These are phyloP conservation scores for Yamadazyma nakazawae DNA, from an alignment of 805 yeast species.

Conservation along the genomic window DNA sequence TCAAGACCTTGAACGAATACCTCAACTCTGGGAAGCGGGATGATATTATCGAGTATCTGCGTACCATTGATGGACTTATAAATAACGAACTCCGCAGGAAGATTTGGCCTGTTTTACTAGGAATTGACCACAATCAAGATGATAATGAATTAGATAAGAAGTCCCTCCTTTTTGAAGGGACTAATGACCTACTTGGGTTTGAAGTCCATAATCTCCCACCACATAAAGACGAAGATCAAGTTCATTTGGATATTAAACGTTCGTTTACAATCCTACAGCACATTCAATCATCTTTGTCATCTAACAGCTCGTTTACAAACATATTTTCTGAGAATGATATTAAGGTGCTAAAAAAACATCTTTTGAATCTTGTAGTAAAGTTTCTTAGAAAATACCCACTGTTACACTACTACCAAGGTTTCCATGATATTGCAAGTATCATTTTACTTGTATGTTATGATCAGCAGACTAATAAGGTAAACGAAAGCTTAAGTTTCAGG, in stretches of 20 bases:
- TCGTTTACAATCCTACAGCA: conserved; percentile 50
- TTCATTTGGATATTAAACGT: conserved; percentile 71
- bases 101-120: conserved; percentile 53
- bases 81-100: conserved; percentile 36
- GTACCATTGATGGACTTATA: conserved; percentile 48
- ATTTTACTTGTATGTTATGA: conserved; percentile 51
- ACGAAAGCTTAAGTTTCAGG: conserved; percentile 33
- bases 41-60: conserved; percentile 30
- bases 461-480: conserved; percentile 12
- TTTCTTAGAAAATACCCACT: conserved; percentile 60
- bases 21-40: conserved; percentile 23
- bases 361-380: conserved; percentile 45
- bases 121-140: conserved; percentile 14
- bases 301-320: conserved; percentile 22
- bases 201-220: conserved; percentile 26
- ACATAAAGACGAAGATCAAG: conserved; percentile 78
- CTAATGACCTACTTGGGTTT: conserved; percentile 17
- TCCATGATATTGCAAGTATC: conserved; percentile 79
- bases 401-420: conserved; percentile 86
- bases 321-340: conserved; percentile 31
- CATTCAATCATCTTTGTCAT: conserved; percentile 17
- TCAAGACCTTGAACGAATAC: conserved; percentile 38
- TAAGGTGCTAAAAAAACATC: conserved; percentile 35
- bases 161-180: not conserved
- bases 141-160: conserved; percentile 17